Conservation (phyloP, 2,329 filamentous ascomycete genomes). For the Nemania sp. region DNA sequence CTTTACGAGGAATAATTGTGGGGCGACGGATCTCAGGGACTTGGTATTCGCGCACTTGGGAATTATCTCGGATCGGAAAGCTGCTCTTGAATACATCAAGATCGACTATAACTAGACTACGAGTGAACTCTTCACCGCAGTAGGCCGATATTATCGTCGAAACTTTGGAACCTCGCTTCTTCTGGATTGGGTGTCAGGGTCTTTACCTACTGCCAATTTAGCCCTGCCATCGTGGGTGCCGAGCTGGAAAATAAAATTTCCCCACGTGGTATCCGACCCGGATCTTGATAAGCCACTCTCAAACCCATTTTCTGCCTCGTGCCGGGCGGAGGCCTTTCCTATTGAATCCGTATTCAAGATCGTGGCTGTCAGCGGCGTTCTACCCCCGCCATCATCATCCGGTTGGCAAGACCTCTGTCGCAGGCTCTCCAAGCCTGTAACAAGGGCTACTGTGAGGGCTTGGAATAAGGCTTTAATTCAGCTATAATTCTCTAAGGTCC, state of each 20-base stretch:
- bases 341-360: too few relatives aligned
- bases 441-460: too few relatives aligned
- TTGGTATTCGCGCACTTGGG: slow-evolving; percentile 21
- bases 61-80: slow-evolving; percentile 5
- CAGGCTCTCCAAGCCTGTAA: too few relatives aligned
- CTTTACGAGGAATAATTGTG: background rate
- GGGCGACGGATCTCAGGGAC: slow-evolving; percentile 14
- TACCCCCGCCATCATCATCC: too few relatives aligned
- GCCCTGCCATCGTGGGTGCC: background rate
- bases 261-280: background rate
- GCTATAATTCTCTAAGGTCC: too few relatives aligned
- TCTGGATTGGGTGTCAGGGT: background rate
- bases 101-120: slow-evolving; percentile 10
- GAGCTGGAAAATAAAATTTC: background rate
- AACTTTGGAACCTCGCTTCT: background rate
- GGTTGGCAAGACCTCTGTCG: too few relatives aligned
- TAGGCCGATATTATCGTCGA: background rate
- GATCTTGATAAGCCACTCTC: background rate
- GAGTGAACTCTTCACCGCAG: background rate
- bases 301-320: background rate
- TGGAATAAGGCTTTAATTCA: too few relatives aligned
- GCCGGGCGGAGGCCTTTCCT: too few relatives aligned
- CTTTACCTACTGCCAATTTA: background rate
- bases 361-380: too few relatives aligned
- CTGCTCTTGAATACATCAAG: background rate